Evolutionary conservation across 768 basidiomycete species (phyloP).

Genomic region (Lactarius akahatsu): DNA sequence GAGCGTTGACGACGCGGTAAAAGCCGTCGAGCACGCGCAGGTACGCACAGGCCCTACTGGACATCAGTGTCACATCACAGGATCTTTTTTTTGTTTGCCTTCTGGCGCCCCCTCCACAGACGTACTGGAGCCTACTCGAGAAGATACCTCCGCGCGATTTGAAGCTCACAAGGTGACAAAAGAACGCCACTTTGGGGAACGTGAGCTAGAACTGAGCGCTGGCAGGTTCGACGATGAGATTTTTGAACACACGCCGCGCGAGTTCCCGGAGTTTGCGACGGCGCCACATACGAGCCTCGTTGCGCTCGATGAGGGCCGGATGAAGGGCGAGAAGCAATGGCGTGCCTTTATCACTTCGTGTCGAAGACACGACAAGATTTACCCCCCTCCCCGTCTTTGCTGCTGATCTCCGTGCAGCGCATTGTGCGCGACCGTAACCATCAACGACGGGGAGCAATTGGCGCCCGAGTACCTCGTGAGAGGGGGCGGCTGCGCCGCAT

Average conservation of each 20-base stretch:
- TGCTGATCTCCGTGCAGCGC: constrained; percentile 37
- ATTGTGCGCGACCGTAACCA: constrained; percentile 42
- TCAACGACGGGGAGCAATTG: constrained; percentile 38
- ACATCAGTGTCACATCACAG: too few species aligned
- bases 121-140: constrained; percentile 92
- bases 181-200: background rate
- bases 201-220: background rate
- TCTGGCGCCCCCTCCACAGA: constrained; percentile 44
- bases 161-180: constrained; percentile 70
- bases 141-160: constrained; percentile 75
- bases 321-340: constrained; percentile 94
- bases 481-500: constrained; percentile 42
- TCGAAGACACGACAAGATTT: constrained; percentile 43
- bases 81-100: background rate
- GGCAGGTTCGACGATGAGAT: constrained; percentile 83
- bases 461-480: constrained; percentile 47
- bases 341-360: constrained; percentile 79
- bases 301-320: constrained; percentile 82
- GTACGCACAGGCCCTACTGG: constrained; percentile 38
- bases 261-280: constrained; percentile 74
- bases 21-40: constrained; percentile 95
- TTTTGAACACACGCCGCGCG: constrained; percentile 65
- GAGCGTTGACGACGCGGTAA: constrained; percentile 58
- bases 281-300: constrained; percentile 43
- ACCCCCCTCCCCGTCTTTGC: constrained; percentile 51